These are phyloP conservation scores for Botrytis deweyae DNA, from an alignment of 2,329 filamentous ascomycete species.

Conservation along the genomic window DNA sequence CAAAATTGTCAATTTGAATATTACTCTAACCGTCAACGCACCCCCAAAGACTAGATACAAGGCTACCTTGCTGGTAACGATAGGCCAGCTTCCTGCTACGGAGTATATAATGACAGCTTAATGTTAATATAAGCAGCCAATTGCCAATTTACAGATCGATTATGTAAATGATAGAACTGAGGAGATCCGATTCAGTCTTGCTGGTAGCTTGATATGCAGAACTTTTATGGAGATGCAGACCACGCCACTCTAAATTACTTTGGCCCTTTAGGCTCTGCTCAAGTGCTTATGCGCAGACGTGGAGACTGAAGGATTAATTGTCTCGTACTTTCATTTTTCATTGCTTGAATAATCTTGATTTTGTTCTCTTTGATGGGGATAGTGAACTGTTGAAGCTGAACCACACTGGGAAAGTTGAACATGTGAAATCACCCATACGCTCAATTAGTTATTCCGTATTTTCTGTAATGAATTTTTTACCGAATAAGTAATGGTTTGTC, in stretches of 20 bases:
- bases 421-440: neutral
- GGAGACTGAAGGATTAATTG: neutral
- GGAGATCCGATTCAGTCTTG: neutral
- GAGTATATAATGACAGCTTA: neutral
- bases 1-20: neutral
- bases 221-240: neutral
- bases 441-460: neutral
- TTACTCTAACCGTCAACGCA: neutral
- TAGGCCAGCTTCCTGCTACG: neutral
- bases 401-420: neutral
- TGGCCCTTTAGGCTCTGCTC: neutral
- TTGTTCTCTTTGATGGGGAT: no score
- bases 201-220: neutral
- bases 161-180: neutral
- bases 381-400: neutral
- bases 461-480: neutral
- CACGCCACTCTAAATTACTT: constrained; percentile 9
- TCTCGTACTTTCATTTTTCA: neutral
- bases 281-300: neutral
- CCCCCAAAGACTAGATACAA: neutral
- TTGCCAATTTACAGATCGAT: neutral
- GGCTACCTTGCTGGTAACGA: constrained; percentile 5
- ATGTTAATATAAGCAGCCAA: neutral
- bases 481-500: no score
- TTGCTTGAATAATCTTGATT: neutral